A percentile compares a stretch with the other conserved stretches of the same genome.
These are phyloP conservation scores for Sugiyamaella japonica DNA, from an alignment of 1,139 yeast genomes.

Conservation along the genomic window DNA sequence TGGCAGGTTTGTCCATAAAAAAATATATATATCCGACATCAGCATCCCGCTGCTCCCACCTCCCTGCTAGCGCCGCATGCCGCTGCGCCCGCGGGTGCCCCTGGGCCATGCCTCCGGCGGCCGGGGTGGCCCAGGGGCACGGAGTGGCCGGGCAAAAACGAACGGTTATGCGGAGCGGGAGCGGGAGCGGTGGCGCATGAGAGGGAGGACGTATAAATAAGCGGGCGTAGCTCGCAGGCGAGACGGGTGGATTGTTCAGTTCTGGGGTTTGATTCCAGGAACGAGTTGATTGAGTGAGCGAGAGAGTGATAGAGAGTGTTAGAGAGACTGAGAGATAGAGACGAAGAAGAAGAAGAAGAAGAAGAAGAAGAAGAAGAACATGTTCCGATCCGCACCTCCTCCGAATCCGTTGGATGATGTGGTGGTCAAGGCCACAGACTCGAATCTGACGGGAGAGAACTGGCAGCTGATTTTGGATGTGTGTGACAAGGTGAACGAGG, in stretches of 20 bases:
- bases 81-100: background rate
- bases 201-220: too few relatives aligned
- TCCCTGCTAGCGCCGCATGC: background rate
- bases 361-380: constrained; percentile 6
- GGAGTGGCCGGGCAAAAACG: too few relatives aligned
- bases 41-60: background rate
- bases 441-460: constrained; percentile 76
- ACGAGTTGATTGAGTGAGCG: too few relatives aligned
- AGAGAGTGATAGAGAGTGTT: too few relatives aligned
- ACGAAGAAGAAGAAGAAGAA: background rate
- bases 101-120: background rate
- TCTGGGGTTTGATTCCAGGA: too few relatives aligned
- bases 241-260: too few relatives aligned
- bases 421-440: constrained; percentile 71
- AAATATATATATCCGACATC: too few relatives aligned
- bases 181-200: too few relatives aligned
- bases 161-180: too few relatives aligned
- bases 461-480: constrained; percentile 83
- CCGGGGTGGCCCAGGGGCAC: too few relatives aligned
- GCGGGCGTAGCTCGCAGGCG: too few relatives aligned
- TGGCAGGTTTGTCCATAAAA: background rate
- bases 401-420: constrained; percentile 32
- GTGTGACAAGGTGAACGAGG: constrained; percentile 72
- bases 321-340: too few relatives aligned
- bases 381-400: constrained; percentile 34